A percentile compares a stretch with the other conserved stretches of the same genome.
Evolutionary conservation across 2,329 filamentous ascomycete species (phyloP).

Genomic region (Colletotrichum spaethianum): DNA sequence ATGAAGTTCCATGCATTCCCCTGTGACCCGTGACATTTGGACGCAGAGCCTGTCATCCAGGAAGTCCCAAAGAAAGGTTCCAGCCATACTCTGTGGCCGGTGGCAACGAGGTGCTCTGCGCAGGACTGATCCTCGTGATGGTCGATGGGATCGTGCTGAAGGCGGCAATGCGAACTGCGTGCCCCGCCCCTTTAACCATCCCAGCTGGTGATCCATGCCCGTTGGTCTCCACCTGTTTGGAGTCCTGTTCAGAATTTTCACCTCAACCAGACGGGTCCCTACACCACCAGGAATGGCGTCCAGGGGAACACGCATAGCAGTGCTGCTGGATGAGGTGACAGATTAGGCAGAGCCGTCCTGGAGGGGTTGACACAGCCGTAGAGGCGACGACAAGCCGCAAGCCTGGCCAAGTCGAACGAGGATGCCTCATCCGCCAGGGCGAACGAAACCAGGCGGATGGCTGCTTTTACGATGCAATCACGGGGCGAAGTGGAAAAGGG

Average conservation of each 20-base stretch:
- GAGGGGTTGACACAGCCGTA: neutral
- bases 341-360: no score
- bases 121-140: neutral
- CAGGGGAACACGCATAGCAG: neutral
- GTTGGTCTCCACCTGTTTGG: neutral
- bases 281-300: neutral
- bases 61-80: neutral
- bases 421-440: neutral
- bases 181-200: neutral
- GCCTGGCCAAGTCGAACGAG: neutral
- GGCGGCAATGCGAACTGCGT: neutral
- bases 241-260: constrained; percentile 11
- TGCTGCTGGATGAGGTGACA: neutral
- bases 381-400: neutral
- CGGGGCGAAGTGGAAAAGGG: neutral
- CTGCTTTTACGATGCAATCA: neutral
- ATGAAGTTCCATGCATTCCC: no score
- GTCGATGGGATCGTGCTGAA: neutral
- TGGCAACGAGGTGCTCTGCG: neutral
- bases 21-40: neutral
- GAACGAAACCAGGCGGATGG: neutral
- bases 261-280: neutral
- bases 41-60: neutral
- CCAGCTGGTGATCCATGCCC: neutral
- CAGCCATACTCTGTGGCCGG: neutral